A percentile compares a stretch with the other conserved stretches of the same genome.
phyloP scores from a whole-genome alignment of 148 eudicot species.

The Tetragonia tetragonoides region DNA sequence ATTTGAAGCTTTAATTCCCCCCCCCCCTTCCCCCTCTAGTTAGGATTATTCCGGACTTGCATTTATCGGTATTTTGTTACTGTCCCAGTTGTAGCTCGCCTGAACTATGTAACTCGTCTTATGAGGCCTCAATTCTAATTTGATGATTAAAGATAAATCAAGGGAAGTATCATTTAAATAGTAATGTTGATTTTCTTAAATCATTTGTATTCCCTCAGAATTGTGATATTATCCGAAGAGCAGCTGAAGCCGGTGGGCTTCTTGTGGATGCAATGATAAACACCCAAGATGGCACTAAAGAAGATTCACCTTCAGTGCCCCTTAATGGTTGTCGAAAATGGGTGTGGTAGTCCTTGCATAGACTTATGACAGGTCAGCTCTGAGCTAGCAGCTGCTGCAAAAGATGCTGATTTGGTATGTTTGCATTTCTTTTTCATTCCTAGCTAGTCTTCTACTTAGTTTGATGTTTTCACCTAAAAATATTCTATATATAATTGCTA shows the following conservation, averaged over 20 bases:
- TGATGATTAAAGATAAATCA: background rate
- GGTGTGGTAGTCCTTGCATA: conserved; percentile 97
- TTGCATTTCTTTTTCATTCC: background rate
- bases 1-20: no score
- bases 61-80: no score
- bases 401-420: conserved; percentile 93
- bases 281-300: conserved; percentile 53
- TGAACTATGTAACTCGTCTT: background rate
- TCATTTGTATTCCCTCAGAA: conserved; percentile 43
- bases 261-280: conserved; percentile 93
- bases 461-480: background rate
- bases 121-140: background rate
- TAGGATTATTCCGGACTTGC: no score
- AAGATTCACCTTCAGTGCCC: conserved; percentile 60
- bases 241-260: conserved; percentile 97
- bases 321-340: conserved; percentile 98
- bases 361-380: conserved; percentile 98
- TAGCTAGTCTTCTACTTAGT: no score
- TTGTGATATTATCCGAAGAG: conserved; percentile 91
- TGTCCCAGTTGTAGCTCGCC: no score
- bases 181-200: background rate
- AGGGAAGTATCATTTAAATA: background rate
- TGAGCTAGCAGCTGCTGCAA: conserved; percentile 92
- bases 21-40: no score
- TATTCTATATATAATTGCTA: no score